Evolutionary conservation across 768 basidiomycete genomes (phyloP).

Genomic region (Termitomyces bulborhizus): DNA sequence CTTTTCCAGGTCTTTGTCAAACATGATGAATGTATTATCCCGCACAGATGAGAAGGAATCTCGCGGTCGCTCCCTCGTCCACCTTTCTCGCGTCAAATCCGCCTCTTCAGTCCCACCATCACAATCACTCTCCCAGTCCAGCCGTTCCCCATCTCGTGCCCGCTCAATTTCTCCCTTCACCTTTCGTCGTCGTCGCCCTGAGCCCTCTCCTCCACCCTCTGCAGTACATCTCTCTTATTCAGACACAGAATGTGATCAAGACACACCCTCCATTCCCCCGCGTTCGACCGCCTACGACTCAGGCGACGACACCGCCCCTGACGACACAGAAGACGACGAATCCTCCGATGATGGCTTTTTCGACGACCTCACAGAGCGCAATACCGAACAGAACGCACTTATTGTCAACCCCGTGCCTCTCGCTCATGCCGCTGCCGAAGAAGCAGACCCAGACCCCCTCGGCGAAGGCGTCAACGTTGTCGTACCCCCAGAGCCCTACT

Average conservation of each 20-base stretch:
- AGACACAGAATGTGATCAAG: slow-evolving; percentile 54
- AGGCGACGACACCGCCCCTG: slow-evolving; percentile 53
- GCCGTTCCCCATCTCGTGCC: slow-evolving; percentile 37
- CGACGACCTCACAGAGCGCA: slow-evolving; percentile 78
- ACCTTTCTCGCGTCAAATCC: slow-evolving; percentile 27
- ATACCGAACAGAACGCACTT: slow-evolving; percentile 80
- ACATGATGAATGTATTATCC: slow-evolving; percentile 66
- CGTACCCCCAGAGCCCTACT: slow-evolving; percentile 78
- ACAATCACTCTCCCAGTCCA: slow-evolving; percentile 29
- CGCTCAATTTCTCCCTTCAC: slow-evolving; percentile 80
- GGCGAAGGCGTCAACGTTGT: slow-evolving; percentile 92
- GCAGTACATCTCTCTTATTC: slow-evolving; percentile 54
- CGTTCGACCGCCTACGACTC: slow-evolving; percentile 56
- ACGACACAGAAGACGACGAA: slow-evolving; percentile 48
- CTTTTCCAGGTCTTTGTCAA: slow-evolving; percentile 59
- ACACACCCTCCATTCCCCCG: slow-evolving; percentile 47
- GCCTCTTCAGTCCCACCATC: slow-evolving; percentile 17
- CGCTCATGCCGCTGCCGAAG: slow-evolving; percentile 44
- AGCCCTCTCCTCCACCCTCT: slow-evolving; percentile 50
- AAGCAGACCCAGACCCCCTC: slow-evolving; percentile 70
- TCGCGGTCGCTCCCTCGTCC: slow-evolving; percentile 49
- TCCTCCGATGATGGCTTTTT: slow-evolving; percentile 37
- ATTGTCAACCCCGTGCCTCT: slow-evolving; percentile 23
- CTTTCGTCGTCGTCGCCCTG: slow-evolving; percentile 60
- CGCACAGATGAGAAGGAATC: slow-evolving; percentile 42